Conservation (phyloP, 371 early-diverging fungal species). For the Rhizopus sp. region DNA sequence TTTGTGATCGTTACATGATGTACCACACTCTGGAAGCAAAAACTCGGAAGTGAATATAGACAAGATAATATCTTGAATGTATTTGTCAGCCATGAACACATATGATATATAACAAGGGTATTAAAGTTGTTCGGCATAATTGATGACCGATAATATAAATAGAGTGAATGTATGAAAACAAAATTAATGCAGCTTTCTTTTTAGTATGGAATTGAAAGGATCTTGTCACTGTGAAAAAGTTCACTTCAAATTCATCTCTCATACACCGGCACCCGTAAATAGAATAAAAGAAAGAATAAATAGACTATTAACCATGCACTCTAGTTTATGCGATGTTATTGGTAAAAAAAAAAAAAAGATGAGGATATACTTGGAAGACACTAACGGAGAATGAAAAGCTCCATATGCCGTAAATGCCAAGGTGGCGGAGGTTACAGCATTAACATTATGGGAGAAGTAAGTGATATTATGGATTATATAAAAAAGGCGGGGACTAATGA, state of each 20-base stretch:
- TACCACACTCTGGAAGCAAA: no score
- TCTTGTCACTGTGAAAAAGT: constrained; percentile 56
- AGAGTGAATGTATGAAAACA: no score
- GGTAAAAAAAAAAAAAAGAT: constrained; percentile 26
- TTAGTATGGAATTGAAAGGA: constrained; percentile 49
- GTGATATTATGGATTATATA: neutral
- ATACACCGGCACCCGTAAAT: constrained; percentile 48
- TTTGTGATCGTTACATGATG: no score
- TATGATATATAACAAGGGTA: no score
- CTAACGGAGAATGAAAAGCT: constrained; percentile 22
- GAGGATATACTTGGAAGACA: neutral
- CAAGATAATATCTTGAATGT: no score
- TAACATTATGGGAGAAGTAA: constrained; percentile 50
- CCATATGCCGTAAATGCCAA: constrained; percentile 53
- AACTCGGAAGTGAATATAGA: no score
- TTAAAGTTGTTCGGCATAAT: no score
- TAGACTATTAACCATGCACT: neutral
- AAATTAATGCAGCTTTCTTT: neutral
- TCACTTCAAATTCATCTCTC: constrained; percentile 33
- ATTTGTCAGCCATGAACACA: no score
- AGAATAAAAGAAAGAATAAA: neutral
- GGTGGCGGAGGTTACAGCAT: constrained; percentile 50
- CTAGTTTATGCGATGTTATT: constrained; percentile 50
- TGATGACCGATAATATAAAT: no score
- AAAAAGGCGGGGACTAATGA: neutral